Base-by-base conservation (phyloP, 1,284 basidiomycete species). In the Rhodotorula sp. region DNA sequence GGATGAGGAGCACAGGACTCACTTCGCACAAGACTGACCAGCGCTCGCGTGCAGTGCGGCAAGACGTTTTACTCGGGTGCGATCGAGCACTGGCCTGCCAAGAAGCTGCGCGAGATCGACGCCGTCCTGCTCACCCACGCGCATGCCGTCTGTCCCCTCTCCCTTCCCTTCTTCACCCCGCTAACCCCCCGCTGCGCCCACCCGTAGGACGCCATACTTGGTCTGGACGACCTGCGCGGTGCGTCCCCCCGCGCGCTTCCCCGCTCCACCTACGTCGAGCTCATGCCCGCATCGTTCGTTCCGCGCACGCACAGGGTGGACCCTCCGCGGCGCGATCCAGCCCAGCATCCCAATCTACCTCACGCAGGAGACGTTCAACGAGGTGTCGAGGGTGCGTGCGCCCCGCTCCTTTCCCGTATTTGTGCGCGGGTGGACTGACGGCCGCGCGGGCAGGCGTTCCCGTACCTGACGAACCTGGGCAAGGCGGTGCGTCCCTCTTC, bases 31-130 rank as follows among this genome's bases (percentile, higher is more conserved):
- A 17, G n/a, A 34, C 19, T 6, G 2, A 25, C 39, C 8, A 6
- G 29, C 15, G 19, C 21, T 4, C 10, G 2, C 37, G 1, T 36
- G 29, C 66, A 77, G 76, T 89, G 87, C 67, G 91, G 90, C 73
- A 92, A 91, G 83, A 91, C 86, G 75, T 92, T 91, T 82, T 87
- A 88, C 78, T 85, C 88, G 22, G 87, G 89, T 59, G 90, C 91
- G 5, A 73, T 90, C 56, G 89, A 92, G 79, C 90, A 88, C 88
- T 92, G 92, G 81, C 90, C 91, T 19, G 88, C 87, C 78, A 88
- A 89, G 78, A 86, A 86, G 22, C 81, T 92, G 64, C 84, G 91
- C 70, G 84, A 84, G 74, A 91, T 92, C 73, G 90, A 92, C 79
- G 91, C 89, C 46, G 84, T 92, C 21, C 83, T 92, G 34, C 86